A percentile compares a stretch with the other conserved stretches of the same genome.
Conservation (phyloP, 345 rosid genomes). For the Trapa bicornis region DNA sequence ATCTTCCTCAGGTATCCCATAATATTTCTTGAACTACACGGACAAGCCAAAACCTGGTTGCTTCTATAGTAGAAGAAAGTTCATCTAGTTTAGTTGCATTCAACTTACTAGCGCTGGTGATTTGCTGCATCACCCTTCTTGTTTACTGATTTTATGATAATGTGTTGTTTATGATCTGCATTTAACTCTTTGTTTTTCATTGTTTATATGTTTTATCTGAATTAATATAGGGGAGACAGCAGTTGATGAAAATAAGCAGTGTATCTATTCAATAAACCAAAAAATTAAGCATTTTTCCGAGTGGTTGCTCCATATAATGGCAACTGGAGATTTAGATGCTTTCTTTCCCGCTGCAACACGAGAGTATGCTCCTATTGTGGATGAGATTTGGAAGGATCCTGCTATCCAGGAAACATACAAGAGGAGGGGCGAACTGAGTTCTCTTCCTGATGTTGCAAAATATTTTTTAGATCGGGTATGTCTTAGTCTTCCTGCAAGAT, state of each 20-base stretch:
- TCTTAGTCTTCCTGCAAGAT: neutral
- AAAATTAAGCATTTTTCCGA: conserved; percentile 48
- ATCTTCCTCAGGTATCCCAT: conserved; percentile 24
- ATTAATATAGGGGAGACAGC: conserved; percentile 14
- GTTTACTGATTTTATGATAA: no score
- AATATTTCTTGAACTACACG: neutral
- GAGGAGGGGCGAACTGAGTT: conserved; percentile 37
- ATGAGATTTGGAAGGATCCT: conserved; percentile 48
- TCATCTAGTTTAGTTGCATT: neutral
- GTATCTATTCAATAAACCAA: conserved; percentile 40
- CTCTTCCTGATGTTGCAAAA: conserved; percentile 39
- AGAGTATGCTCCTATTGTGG: conserved; percentile 48
- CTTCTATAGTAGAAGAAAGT: neutral
- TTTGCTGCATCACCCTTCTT: no score
- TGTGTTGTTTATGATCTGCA: neutral
- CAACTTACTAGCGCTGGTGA: no score
- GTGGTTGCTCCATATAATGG: conserved; percentile 46
- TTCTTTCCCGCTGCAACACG: conserved; percentile 66
- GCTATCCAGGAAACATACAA: conserved; percentile 58
- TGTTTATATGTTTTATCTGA: conserved; percentile 3
- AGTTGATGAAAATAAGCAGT: conserved; percentile 17
- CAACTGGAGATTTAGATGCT: conserved; percentile 49
- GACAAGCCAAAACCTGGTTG: neutral
- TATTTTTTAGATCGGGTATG: conserved; percentile 45
- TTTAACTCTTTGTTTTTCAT: neutral